phyloP scores from a whole-genome alignment of 495 filamentous ascomycete genomes.

The Neurospora intermedia region DNA sequence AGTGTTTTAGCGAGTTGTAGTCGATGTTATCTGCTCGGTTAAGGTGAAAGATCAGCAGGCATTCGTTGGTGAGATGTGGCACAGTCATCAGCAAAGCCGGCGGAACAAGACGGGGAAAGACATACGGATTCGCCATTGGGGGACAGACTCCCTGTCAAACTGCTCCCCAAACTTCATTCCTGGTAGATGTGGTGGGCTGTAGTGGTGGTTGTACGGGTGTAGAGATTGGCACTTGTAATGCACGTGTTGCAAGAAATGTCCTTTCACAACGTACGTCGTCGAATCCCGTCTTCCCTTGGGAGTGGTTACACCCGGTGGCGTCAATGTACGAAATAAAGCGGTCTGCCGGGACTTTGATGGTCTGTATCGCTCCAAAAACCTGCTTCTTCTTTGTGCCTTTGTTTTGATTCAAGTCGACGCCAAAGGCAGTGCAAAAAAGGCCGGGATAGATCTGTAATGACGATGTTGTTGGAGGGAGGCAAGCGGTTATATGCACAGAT shows the following conservation, averaged over 20 bases:
- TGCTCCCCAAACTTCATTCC: slow-evolving; percentile 62
- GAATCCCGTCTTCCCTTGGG: not conserved
- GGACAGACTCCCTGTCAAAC: slow-evolving; percentile 71
- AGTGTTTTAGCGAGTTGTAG: slow-evolving; percentile 63
- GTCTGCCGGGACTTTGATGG: not conserved
- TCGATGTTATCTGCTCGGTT: slow-evolving; percentile 50
- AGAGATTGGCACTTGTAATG: not conserved
- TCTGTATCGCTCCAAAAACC: not conserved
- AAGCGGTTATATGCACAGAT: not conserved
- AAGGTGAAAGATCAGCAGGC: not conserved
- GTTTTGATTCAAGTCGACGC: not conserved
- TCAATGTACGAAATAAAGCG: not conserved
- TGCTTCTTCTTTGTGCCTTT: not conserved
- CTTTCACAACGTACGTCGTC: not conserved
- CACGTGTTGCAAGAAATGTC: not conserved
- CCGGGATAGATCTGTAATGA: not conserved
- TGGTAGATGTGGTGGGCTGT: not conserved
- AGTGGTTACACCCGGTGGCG: not conserved
- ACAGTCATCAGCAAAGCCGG: not conserved
- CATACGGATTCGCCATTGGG: slow-evolving; percentile 78
- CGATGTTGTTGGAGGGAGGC: not conserved
- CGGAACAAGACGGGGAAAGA: slow-evolving; percentile 13
- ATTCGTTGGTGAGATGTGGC: not conserved
- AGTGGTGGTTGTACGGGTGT: not conserved
- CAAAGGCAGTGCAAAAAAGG: not conserved